phyloP scores from a whole-genome alignment of 257 asterid species.

The Scutellaria galericulata region DNA sequence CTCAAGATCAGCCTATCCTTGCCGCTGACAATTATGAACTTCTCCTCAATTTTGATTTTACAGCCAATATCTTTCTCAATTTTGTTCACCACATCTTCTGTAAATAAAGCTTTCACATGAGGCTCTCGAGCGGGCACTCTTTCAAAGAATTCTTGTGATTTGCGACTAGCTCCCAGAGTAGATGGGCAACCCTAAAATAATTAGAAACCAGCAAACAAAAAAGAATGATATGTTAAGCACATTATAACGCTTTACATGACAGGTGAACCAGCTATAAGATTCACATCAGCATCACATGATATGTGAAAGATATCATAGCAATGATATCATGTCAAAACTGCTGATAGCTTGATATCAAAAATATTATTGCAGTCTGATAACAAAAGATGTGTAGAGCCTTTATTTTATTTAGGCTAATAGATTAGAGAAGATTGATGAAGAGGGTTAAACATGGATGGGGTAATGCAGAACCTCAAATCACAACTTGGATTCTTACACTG shows the following conservation, averaged over 20 bases:
- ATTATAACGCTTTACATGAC: conserved; percentile 9
- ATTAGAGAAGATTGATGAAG: conserved; percentile 17
- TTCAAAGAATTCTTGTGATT: conserved; percentile 96
- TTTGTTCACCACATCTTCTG: conserved; percentile 77
- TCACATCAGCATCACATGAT: not conserved
- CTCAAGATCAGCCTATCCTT: conserved; percentile 89
- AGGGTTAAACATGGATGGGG: not conserved
- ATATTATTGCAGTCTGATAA: not conserved
- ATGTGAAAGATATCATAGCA: not conserved
- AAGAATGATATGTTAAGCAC: conserved; percentile 2
- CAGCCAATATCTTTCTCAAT: conserved; percentile 95
- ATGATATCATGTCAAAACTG: not conserved
- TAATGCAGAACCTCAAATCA: not conserved
- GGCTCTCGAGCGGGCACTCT: conserved; percentile 94
- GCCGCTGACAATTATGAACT: conserved; percentile 93
- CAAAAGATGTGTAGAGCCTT: not conserved
- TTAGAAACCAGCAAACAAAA: conserved; percentile 32
- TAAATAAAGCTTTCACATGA: conserved; percentile 83
- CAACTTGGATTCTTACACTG: not conserved
- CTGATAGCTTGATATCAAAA: conserved; percentile 9
- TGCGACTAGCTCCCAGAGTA: conserved; percentile 93
- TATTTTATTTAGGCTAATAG: not conserved
- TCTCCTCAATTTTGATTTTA: conserved; percentile 88
- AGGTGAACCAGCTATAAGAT: conserved; percentile 12
- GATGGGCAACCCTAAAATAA: conserved; percentile 89